Evolutionary conservation across 495 filamentous ascomycete genomes (phyloP), one percentile per base, ranked within the genome.

Genomic region (Margaritispora aquatica): DNA sequence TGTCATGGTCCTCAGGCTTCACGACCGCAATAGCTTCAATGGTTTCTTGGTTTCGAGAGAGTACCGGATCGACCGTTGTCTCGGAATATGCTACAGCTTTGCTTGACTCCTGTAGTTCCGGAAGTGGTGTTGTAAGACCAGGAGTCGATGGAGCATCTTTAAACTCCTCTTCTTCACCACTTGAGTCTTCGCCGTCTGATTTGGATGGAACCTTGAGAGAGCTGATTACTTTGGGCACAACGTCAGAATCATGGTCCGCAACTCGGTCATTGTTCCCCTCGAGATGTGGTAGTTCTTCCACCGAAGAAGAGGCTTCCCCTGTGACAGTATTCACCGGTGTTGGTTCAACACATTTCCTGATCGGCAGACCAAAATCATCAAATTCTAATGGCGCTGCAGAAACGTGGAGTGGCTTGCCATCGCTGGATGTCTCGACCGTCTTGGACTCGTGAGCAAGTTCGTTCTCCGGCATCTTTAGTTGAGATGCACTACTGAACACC

Each of bases 281-380:
- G 46, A 38, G 23, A 5, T 46, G 19, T 20, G 55, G 27, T n/a
- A 20, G 23, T 26, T 54, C 38, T 24, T 60, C 22, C 27, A 60
- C 58, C n/a, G 31, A 51, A 38, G 46, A n/a, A 17, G 19, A 55
- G 20, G 55, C 54, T 41, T 55, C 54, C 4, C 59, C 60, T 47
- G 55, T 47, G 13, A 41, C 46, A 27, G 24, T 53, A 21, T 15
- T 57, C 38, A 64, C 51, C 44, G 52, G 36, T 21, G 48, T 54
- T 26, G 61, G 36, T 10, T 36, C 34, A 3, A 24, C 31, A 69
- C 68, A 71, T 60, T 76, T 77, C 65, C 64, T 69, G 29, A 82
- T 72, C 44, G 77, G 80, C 51, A 84, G 69, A 23, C 80, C 80
- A 66, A 83, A 84, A 47, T 84, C 80, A 66, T 84, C 81, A 21